Percentiles rank a stretch among this genome's conserved stretches.
These are phyloP conservation scores for Phytophthora vignae DNA, from an alignment of 352 stramenopile genomes.

Conservation along the genomic window DNA sequence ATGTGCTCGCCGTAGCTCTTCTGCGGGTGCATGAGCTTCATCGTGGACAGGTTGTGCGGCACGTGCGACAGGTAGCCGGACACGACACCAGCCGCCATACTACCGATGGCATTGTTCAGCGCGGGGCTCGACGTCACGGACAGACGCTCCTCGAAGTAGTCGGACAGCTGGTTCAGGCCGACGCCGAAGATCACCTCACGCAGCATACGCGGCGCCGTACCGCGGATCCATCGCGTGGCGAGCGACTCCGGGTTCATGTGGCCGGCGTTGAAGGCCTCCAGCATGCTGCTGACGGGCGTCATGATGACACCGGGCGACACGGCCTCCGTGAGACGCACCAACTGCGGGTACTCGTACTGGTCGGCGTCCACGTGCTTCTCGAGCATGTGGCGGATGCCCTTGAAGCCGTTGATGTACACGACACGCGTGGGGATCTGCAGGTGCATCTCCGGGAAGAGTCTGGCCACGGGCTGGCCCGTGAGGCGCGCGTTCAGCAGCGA, in stretches of 20 bases:
- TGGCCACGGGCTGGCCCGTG: conserved; percentile 77
- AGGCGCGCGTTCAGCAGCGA: conserved; percentile 91
- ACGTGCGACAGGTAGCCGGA: conserved; percentile 95
- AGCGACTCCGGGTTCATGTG: conserved; percentile 95
- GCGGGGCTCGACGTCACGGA: conserved; percentile 69
- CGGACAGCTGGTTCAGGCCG: conserved; percentile 93
- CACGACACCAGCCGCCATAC: conserved; percentile 90
- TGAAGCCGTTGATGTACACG: conserved; percentile 95
- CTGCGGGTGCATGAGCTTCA: conserved; percentile 95
- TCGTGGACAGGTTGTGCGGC: conserved; percentile 96
- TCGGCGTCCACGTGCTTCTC: conserved; percentile 89
- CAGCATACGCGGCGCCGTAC: conserved; percentile 81
- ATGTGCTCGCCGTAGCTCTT: conserved; percentile 88
- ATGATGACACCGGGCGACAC: conserved; percentile 93
- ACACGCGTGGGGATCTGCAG: conserved; percentile 94
- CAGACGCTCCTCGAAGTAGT: conserved; percentile 94
- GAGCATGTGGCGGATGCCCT: conserved; percentile 86
- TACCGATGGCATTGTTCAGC: conserved; percentile 90
- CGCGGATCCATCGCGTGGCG: conserved; percentile 89
- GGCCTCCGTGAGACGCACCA: conserved; percentile 82
- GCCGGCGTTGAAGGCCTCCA: conserved; percentile 94
- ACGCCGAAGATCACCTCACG: conserved; percentile 95
- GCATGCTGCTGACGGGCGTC: conserved; percentile 92
- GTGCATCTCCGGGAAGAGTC: conserved; percentile 94
- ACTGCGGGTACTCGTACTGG: conserved; percentile 81